Evolutionary conservation across 805 yeast species (phyloP), one percentile per base, ranked within the genome.

Genomic region (Cyberlindnera euphorbiiphila): DNA sequence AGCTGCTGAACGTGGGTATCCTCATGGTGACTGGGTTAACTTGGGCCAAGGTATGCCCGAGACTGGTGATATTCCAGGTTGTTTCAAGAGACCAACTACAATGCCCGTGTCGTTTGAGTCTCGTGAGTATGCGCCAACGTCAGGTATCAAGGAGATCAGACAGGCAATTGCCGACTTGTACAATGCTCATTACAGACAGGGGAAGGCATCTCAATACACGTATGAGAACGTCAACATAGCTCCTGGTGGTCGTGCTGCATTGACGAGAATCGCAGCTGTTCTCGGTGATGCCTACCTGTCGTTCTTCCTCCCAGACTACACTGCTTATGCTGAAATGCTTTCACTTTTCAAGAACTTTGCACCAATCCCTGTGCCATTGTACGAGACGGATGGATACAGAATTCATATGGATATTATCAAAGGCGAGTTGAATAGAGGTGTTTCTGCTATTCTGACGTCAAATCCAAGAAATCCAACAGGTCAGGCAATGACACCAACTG

Each of bases 401-500:
- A 67, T 76, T 25, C 79, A 76, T 50, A 60, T 76, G 48, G 68
- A 72, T 37, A 66, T 69, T 39, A 68, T 76, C 36, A 68, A 66
- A 44, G 64, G 68, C 43, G 82, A 76, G 53, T 59, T 76, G 55
- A 60, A 59, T 34, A 62, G 81, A 48, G 82, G 82, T 26, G 81
- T 76, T 6, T 65, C 74, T 40, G 81, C 81, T 4, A 56, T 74
- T 22, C 57, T 74, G 34, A 76, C 81, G 0, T 76, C 81, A 4
- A 76, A 76, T 52, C 82, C 82, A 20, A 64, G 82, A 59, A 76
- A 76, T 55, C 82, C 82, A 20, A 76, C 82, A 1, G 82, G 82
- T 25, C 69, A 60, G 49, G 65, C 74, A 34, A 66, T 76, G 66
- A 56, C 73, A 5, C 65, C 64, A 13, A 56, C 54, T 9, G 78